Percentiles rank a stretch among this genome's conserved stretches.
Conservation (phyloP, 208 protist species). For the Trypanosoma conorhini region DNA sequence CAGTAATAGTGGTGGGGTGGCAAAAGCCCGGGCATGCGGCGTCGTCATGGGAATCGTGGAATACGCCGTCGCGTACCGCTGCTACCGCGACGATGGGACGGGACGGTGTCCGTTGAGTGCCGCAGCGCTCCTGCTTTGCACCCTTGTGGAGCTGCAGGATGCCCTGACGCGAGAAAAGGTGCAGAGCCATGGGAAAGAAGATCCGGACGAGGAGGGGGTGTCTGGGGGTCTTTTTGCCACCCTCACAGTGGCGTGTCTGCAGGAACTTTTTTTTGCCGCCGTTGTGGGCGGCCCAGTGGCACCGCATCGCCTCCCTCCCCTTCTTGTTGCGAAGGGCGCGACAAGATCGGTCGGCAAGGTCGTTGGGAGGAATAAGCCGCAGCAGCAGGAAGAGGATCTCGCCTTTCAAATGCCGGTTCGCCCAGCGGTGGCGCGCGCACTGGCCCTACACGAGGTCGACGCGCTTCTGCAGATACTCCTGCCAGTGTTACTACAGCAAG, state of each 20-base stretch:
- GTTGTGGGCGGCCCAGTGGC: conserved; percentile 48
- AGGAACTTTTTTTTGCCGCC: conserved; percentile 65
- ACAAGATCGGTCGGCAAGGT: neutral
- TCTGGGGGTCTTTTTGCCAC: conserved; percentile 13
- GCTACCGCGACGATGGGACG: conserved; percentile 21
- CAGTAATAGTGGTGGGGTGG: conserved; percentile 9
- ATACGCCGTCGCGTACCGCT: conserved; percentile 40
- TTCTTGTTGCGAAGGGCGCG: conserved; percentile 5
- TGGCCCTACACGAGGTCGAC: conserved; percentile 65
- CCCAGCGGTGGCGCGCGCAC: conserved; percentile 28
- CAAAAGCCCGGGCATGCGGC: conserved; percentile 34
- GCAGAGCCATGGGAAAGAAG: neutral
- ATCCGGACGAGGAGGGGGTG: neutral
- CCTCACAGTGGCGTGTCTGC: conserved; percentile 43
- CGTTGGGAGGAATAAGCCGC: neutral
- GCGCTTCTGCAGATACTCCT: conserved; percentile 50
- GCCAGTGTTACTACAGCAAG: conserved; percentile 66
- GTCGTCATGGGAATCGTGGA: conserved; percentile 67
- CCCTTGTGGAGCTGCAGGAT: conserved; percentile 26
- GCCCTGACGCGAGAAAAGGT: neutral
- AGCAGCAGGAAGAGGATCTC: neutral
- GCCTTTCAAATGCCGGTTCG: conserved; percentile 6
- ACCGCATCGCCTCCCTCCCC: conserved; percentile 27
- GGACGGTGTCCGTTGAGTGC: conserved; percentile 27
- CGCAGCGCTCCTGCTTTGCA: conserved; percentile 26